These are phyloP conservation scores for Crepidotus variabilis DNA, from an alignment of 768 basidiomycete genomes.

Conservation along the genomic window DNA sequence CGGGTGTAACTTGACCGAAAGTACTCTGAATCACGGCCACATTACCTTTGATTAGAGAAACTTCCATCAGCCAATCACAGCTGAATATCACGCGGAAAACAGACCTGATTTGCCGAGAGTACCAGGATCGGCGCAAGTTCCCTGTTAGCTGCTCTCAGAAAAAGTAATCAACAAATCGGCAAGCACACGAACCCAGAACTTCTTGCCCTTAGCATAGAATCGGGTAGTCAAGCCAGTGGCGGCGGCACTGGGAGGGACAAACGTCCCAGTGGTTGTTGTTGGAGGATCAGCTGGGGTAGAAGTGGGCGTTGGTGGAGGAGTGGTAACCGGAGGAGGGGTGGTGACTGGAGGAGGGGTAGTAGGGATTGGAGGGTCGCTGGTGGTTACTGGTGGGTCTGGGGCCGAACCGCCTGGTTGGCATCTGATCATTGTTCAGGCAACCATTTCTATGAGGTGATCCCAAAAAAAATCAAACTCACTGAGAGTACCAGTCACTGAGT, in stretches of 20 bases:
- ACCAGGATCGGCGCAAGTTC: conserved; percentile 22
- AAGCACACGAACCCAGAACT: conserved; percentile 25
- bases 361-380: too few species aligned
- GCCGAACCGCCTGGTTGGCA: conserved; percentile 14
- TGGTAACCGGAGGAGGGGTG: not conserved
- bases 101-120: conserved; percentile 28
- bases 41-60: conserved; percentile 22
- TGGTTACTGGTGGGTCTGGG: too few species aligned
- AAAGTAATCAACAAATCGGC: not conserved
- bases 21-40: conserved; percentile 29
- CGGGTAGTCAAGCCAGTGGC: conserved; percentile 24
- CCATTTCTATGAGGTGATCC: not conserved
- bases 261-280: conserved; percentile 4
- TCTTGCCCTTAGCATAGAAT: conserved; percentile 28
- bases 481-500: conserved; percentile 1
- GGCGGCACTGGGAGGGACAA: conserved; percentile 7
- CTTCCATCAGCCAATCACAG: not conserved
- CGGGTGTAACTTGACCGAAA: conserved; percentile 39
- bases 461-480: not conserved
- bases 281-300: not conserved
- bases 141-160: conserved; percentile 7
- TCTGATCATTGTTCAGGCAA: not conserved
- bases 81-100: not conserved
- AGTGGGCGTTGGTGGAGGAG: conserved; percentile 4
- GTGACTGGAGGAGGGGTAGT: too few species aligned